These are phyloP conservation scores for Primulina huaijiensis DNA, from an alignment of 257 asterid species.

Conservation along the genomic window DNA sequence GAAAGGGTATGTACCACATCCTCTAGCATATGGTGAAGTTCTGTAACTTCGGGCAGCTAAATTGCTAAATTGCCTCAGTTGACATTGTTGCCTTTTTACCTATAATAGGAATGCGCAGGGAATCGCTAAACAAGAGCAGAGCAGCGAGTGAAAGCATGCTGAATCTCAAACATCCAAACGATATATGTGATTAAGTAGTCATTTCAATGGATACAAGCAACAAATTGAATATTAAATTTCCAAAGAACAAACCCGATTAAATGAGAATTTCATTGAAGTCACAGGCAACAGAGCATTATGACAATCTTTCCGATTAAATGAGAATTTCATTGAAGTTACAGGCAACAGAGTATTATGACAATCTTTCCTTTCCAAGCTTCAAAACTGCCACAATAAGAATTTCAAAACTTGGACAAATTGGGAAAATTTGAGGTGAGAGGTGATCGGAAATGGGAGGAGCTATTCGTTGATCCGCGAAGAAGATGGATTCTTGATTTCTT, in stretches of 20 bases:
- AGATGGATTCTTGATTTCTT: too few relatives aligned
- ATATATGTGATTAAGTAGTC: neutral
- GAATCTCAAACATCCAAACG: neutral
- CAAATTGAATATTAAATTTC: neutral
- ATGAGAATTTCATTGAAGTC: neutral
- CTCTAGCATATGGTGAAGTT: constrained; percentile 38
- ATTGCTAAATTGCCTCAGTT: constrained; percentile 56
- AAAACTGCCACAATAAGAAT: neutral
- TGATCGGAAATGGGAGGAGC: too few relatives aligned
- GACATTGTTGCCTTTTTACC: constrained; percentile 62
- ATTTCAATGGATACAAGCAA: neutral
- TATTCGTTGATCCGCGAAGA: too few relatives aligned
- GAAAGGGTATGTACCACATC: constrained; percentile 37
- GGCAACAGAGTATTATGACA: neutral
- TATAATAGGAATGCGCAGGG: constrained; percentile 26
- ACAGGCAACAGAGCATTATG: neutral
- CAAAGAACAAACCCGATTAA: neutral
- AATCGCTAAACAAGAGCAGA: neutral
- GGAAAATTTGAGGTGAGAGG: too few relatives aligned
- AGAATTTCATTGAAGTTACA: neutral
- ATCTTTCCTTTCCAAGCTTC: neutral
- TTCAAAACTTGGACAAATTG: neutral
- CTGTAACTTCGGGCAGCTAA: constrained; percentile 41
- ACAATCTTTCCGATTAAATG: neutral
- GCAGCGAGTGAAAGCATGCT: neutral